Evolutionary conservation across 2,329 filamentous ascomycete species (phyloP), one percentile per base, ranked within the genome.

Genomic region (Capronia coronata): DNA sequence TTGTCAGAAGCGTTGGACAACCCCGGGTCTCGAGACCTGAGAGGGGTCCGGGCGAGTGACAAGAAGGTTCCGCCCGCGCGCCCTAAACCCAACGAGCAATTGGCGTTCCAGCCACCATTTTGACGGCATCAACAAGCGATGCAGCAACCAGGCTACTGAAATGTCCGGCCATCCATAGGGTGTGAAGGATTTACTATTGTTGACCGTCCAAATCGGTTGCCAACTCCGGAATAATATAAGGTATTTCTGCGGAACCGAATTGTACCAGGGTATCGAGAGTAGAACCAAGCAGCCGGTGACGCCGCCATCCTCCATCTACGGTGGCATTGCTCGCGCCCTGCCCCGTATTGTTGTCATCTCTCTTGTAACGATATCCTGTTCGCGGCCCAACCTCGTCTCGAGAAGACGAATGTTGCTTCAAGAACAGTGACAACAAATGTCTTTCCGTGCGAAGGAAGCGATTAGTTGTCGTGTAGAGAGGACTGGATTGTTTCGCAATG

Each of bases 341-440:
- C 29, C 13, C n/a, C 11, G 29, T 32, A n/a, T 32, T 37, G 5
- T n/a, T n/a, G n/a, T 34, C 30, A 16, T 34, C 8, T 34, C 5
- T 6, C 6, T 13, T 34, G 30, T n/a, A 16, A 13, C 14, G 34
- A 3, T 11, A 19, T 37, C 16, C 19, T 25, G 2, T 27, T 38
- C 6, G 18, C 13, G 43, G 27, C n/a, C n/a, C 21, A 46, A 18
- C 6, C 19, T 30, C 35, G 44, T 47, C 21, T 29, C 35, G 44
- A n/a, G 27, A 23, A 13, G 35, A 9, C 11, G 44, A 47, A 40
- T 35, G 18, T 39, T 30, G 34, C 34, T 40, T 23, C 22, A 22
- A 14, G 4, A 8, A 13, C 18, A 18, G 16, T 38, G 16, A 11
- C 16, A 3, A n/a, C 18, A n/a, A 14, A 19, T n/a, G 27, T 35